These are phyloP conservation scores for Cladophialophora chaetospira DNA, from an alignment of 2,329 filamentous ascomycete genomes.

Conservation along the genomic window DNA sequence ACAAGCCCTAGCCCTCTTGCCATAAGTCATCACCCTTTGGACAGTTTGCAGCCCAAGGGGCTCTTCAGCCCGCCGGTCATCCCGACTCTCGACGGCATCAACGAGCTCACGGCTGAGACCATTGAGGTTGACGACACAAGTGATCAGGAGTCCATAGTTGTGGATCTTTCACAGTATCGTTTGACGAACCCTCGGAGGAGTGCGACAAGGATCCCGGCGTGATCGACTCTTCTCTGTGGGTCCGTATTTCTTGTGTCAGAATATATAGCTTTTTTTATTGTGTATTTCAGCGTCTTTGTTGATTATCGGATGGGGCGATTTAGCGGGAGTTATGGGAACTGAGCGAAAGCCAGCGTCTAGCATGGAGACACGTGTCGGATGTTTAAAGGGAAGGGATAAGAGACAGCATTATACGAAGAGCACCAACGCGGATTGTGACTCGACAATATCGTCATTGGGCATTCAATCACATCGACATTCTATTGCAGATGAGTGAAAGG, in stretches of 20 bases:
- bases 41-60: constrained; percentile 18
- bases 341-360: neutral
- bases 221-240: constrained; percentile 1
- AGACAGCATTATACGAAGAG: too few relatives aligned
- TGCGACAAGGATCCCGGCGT: constrained; percentile 14
- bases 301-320: constrained; percentile 16
- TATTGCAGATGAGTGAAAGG: too few relatives aligned
- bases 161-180: constrained; percentile 30
- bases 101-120: constrained; percentile 14
- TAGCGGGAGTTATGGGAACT: constrained; percentile 8
- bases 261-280: neutral
- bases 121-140: constrained; percentile 33
- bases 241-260: constrained; percentile 10
- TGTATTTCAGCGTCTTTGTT: constrained; percentile 20
- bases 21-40: constrained; percentile 16
- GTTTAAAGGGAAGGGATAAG: too few relatives aligned
- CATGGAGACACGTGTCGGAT: neutral
- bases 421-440: too few relatives aligned
- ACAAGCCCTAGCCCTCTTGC: constrained; percentile 3
- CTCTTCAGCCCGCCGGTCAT: constrained; percentile 17
- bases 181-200: constrained; percentile 23
- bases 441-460: too few relatives aligned
- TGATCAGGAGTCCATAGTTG: constrained; percentile 27
- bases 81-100: neutral
- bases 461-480: too few relatives aligned